Evolutionary conservation across 345 rosid genomes (phyloP), one percentile per base, ranked within the genome.

Genomic region (Gynandropsis gynandra): DNA sequence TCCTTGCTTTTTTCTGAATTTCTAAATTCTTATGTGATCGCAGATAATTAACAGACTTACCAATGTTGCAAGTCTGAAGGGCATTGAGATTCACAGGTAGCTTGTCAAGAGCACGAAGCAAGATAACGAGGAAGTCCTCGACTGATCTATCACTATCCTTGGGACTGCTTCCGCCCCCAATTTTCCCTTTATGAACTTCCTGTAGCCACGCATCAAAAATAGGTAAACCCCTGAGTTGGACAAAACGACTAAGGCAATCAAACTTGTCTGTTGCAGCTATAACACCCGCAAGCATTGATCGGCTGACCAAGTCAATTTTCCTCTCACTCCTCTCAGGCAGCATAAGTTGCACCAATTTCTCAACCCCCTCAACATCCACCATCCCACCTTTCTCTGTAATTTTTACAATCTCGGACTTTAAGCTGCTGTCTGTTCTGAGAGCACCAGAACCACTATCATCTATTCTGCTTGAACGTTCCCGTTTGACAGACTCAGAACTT

Each of bases 171-270:
- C 55, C 75, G 66, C 83, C 90, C 38, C 95, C 89, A 47, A 65
- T 51, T 71, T 85, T 92, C 59, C 97, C 95, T 67, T 79, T 87
- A 45, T 87, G 98, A 49, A 87, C 74, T 68, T 92, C 95, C 70
- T 92, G 98, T 9, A 92, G 83, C 98, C 98, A 92, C 40, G 81
- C 98, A 69, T 92, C 98, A 63, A 87, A 80, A 4, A 85, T 84
- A 38, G 85, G 78, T 54, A 87, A 77, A 20, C 98, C 98, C 75
- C 63, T 79, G 4, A 75, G 86, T 72, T 82, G 95, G 56, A 92
- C 95, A 70, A 92, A 92, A 41, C 63, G 68, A 59, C 64, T 66
- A 47, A 92, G 95, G 66, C 95, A 92, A 33, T 92, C 98, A 56
- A 73, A 44, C 72, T 80, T 85, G 21, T 88, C 97, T 17, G 98